Evolutionary conservation across 139 green algal species (phyloP), one percentile per base, ranked within the genome.

Genomic region (Haematococcus lacustris): DNA sequence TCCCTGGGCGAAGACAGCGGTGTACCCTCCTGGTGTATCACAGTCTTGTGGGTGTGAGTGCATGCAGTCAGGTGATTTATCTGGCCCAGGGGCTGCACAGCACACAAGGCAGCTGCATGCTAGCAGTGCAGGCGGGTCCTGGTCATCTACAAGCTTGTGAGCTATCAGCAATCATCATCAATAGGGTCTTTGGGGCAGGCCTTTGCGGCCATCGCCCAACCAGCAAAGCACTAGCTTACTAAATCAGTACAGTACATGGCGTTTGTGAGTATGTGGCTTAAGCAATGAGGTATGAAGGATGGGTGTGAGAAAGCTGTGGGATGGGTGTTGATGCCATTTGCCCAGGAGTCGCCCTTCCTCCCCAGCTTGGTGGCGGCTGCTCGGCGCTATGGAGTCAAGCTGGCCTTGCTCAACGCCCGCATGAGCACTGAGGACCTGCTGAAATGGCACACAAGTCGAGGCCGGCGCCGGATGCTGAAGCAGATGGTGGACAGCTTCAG

Each of bases 401-500:
- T 91, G n/a, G 83, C 76, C 23, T 77, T 91, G 50, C 75, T 91
- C 7, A 88, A 91, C 63, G 86, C 76, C 23, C 75, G 73, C 72
- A 73, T 84, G 60, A 70, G 73, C 21, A 70, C 72, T 38, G 47
- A 73, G 40, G 67, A 74, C 1, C 81, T 90, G 66, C 63, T 86
- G 47, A 26, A 38, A 2, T 86, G 78, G 80, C 84, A 88, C 67
- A 41, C 39, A 7, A 47, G 50, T n/a, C 41, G n/a, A 23, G 35
- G 28, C 6, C 47, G 47, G 17, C 74, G 85, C 3, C 7, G 53
- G 13, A 41, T 80, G 38, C 76, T 88, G 68, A 69, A 38, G 7
- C 38, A 69, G 32, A 67, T 83, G 74, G 62, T 88, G 23, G 70
- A 73, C 30, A 73, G 68, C 23, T 90, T 88, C 63, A 65, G 53